Base-by-base conservation (phyloP, 2,329 filamentous ascomycete species). In the Lojkania enalia region DNA sequence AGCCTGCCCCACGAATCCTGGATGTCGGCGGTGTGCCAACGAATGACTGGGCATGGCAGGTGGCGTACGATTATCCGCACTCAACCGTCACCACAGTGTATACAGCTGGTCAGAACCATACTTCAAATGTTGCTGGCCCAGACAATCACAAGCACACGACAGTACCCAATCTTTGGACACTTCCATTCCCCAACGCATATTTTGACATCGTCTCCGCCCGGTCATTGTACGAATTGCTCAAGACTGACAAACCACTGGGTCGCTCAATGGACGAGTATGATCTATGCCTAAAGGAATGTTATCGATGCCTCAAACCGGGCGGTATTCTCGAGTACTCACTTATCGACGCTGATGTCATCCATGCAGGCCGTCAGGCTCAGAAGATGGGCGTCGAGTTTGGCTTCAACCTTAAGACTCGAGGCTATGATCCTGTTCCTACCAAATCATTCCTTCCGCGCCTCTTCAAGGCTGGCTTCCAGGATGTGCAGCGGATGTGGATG, bases 41-140 rank as follows among this genome's bases (percentile, higher is more conserved):
- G 12, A 92, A 90, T 64, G 90, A 95, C 70, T 99, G 94, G 94
- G 92, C 88, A 16, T 99, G 94, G 94, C 85, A 94, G 64, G 87
- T 90, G 46, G 90, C 94, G 1, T 78, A 88, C 37, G 86, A 92
- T 66, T 94, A 91, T 69, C 89, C 88, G 14, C 86, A 89, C 66
- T 81, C 88, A 44, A 90, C 89, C 66, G 83, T 96, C 42, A 95
- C 91, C 74, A 96, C 92, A 0, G 89, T 92, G 42, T 87, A 87
- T 27, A 89, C 86, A 52, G 57, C 58, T 13, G 66, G 64, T 45
- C 54, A 63, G 49, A 66, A 70, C 40, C 63, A 69, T 27, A 71
- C 70, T 5, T 56, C 62, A 16, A 73, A 83, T 6, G 78, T 86
- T 53, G 80, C 83, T 27, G 91, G 90, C 2, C 94, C 94, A 1